phyloP scores from a whole-genome alignment of 2,329 filamentous ascomycete genomes.

The Didymella lethalis region DNA sequence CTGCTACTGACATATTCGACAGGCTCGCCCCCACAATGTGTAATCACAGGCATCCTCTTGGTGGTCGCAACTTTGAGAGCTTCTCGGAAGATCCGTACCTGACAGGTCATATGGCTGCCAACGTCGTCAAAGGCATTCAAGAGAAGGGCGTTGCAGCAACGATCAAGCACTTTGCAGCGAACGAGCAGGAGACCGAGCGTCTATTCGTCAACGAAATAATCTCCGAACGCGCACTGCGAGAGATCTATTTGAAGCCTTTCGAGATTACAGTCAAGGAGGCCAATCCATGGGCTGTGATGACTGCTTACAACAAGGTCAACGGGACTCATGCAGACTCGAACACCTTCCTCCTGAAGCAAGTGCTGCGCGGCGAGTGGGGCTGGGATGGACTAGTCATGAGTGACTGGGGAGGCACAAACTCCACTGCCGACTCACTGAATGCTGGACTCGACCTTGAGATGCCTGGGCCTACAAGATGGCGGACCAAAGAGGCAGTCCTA shows the following conservation, averaged over 20 bases:
- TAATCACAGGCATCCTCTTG: slow-evolving; percentile 80
- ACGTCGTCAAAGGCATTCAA: slow-evolving; percentile 68
- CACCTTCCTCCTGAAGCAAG: slow-evolving; percentile 68
- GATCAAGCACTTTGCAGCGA: slow-evolving; percentile 77
- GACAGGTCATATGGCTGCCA: slow-evolving; percentile 71
- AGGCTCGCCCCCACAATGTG: slow-evolving; percentile 77
- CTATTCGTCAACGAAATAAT: slow-evolving; percentile 59
- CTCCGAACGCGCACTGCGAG: slow-evolving; percentile 65
- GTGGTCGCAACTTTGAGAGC: slow-evolving; percentile 80
- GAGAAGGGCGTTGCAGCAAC: slow-evolving; percentile 71
- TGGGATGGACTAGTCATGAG: slow-evolving; percentile 73
- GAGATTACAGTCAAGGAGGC: slow-evolving; percentile 76
- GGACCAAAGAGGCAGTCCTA: slow-evolving; percentile 68
- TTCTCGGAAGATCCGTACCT: slow-evolving; percentile 75
- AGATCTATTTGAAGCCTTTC: slow-evolving; percentile 66
- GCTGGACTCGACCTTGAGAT: slow-evolving; percentile 51
- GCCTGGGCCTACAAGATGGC: slow-evolving; percentile 68
- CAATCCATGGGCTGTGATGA: slow-evolving; percentile 74
- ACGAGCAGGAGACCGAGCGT: slow-evolving; percentile 75
- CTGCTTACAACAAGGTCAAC: slow-evolving; percentile 77
- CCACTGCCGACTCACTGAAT: slow-evolving; percentile 46
- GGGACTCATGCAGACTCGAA: slow-evolving; percentile 73
- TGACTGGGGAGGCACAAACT: slow-evolving; percentile 65
- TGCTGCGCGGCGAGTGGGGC: slow-evolving; percentile 75
- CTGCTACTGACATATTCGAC: not conserved